Conservation (phyloP, 495 filamentous ascomycete species). For the Aspergillus incahuasiensis region DNA sequence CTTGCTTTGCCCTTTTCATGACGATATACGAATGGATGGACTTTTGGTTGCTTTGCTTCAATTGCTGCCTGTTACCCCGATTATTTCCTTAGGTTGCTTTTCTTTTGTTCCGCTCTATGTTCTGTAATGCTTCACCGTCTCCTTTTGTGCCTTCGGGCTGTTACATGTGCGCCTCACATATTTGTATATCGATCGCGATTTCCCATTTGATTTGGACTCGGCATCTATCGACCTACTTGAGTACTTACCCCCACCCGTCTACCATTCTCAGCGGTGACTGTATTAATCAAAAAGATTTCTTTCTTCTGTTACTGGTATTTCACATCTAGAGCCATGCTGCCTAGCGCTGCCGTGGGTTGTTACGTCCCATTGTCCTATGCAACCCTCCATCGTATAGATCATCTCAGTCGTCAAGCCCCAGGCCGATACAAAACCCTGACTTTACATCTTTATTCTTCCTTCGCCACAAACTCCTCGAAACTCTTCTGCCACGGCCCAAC, state of each 20-base stretch:
- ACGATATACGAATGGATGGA: constrained; percentile 16
- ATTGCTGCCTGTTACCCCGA: constrained; percentile 12
- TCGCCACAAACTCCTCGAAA: constrained; percentile 30
- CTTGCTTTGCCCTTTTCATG: not conserved
- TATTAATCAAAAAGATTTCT: constrained; percentile 27
- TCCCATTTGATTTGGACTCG: constrained; percentile 8
- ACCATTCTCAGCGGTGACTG: constrained; percentile 25
- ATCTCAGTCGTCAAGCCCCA: not conserved
- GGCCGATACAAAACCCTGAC: not conserved
- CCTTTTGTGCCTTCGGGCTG: not conserved
- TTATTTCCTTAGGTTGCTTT: not conserved
- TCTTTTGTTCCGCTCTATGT: not conserved
- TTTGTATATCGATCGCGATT: constrained; percentile 25
- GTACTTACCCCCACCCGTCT: not conserved
- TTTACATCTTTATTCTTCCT: not conserved
- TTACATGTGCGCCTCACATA: not conserved
- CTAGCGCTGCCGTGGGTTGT: no score
- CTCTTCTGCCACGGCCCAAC: constrained; percentile 29
- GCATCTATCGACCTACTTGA: constrained; percentile 8
- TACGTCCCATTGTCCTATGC: no score
- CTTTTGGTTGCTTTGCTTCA: constrained; percentile 17
- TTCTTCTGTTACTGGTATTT: constrained; percentile 4
- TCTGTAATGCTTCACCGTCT: not conserved
- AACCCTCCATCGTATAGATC: not conserved
- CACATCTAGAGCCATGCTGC: not conserved